Conservation (phyloP, 1,284 basidiomycete genomes). For the Cystobasidium slooffiae region DNA sequence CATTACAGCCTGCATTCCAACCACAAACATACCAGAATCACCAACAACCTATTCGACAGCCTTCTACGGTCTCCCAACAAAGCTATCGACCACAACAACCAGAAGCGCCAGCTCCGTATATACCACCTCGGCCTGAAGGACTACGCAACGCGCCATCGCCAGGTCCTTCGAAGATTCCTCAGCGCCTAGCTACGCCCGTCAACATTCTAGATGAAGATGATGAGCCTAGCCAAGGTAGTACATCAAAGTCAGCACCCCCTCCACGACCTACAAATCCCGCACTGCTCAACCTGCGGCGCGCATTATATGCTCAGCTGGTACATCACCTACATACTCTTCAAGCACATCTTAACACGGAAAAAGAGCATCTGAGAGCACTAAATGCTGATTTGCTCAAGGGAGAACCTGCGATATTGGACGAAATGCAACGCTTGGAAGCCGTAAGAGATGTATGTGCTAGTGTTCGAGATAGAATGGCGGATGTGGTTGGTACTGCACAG, state of each 20-base stretch:
- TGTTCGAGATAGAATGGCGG: constrained; percentile 71
- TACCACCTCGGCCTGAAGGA: constrained; percentile 20
- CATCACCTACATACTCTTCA: constrained; percentile 71
- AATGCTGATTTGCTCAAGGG: constrained; percentile 83
- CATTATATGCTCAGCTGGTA: constrained; percentile 74
- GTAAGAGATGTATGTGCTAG: constrained; percentile 88
- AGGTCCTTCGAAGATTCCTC: constrained; percentile 34
- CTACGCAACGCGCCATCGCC: constrained; percentile 40
- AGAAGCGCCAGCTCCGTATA: background rate
- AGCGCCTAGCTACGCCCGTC: constrained; percentile 24
- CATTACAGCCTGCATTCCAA: constrained; percentile 4
- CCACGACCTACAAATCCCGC: constrained; percentile 78
- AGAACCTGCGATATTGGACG: constrained; percentile 89
- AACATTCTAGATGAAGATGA: constrained; percentile 51
- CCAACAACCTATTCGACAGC: background rate
- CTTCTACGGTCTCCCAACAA: background rate
- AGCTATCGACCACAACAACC: background rate
- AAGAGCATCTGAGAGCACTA: constrained; percentile 75
- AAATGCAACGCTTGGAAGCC: constrained; percentile 91
- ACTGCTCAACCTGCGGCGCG: constrained; percentile 78
- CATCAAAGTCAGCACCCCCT: constrained; percentile 57
- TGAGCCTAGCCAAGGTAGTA: constrained; percentile 44
- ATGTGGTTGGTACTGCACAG: constrained; percentile 69
- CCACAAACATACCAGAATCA: background rate
- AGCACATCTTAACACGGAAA: constrained; percentile 69